Percentiles rank a stretch among this genome's conserved stretches.
Conservation (phyloP, 2,329 filamentous ascomycete species). For the Sphaerulina populicola region DNA sequence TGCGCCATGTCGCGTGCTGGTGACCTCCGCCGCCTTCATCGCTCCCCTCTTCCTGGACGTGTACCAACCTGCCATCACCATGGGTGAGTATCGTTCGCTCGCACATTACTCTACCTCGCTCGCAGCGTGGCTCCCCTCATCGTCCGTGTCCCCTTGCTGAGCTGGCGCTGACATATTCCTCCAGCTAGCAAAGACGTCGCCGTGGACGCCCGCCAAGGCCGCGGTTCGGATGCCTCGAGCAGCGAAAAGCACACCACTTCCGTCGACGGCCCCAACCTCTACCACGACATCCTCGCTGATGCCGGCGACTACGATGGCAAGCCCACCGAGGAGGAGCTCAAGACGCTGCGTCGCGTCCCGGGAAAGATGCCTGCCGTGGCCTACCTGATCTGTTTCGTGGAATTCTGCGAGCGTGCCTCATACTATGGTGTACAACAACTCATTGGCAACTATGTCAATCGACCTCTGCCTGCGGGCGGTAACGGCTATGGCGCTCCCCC, state of each 20-base stretch:
- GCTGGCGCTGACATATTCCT: background rate
- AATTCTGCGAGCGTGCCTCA: constrained; percentile 43
- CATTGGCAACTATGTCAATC: constrained; percentile 43
- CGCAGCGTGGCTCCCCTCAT: too few relatives aligned
- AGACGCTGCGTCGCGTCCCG: constrained; percentile 38
- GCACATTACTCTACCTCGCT: too few relatives aligned
- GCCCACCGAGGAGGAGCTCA: constrained; percentile 39
- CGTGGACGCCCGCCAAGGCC: background rate
- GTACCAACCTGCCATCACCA: background rate
- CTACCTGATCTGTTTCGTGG: constrained; percentile 38
- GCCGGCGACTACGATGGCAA: constrained; percentile 21
- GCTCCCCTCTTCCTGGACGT: constrained; percentile 1
- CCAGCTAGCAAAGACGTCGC: constrained; percentile 5
- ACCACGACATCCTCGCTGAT: constrained; percentile 9
- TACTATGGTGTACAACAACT: constrained; percentile 38
- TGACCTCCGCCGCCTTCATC: background rate
- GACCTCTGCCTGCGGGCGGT: constrained; percentile 19
- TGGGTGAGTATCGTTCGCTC: background rate
- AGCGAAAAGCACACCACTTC: constrained; percentile 4
- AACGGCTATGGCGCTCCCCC: constrained; percentile 31
- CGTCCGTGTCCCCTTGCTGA: background rate
- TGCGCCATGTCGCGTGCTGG: background rate
- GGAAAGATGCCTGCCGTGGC: constrained; percentile 32
- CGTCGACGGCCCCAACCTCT: constrained; percentile 8
- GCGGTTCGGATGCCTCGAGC: constrained; percentile 2